These are phyloP conservation scores for Fusarium sp. DNA, from an alignment of 2,329 filamentous ascomycete genomes.

Conservation along the genomic window DNA sequence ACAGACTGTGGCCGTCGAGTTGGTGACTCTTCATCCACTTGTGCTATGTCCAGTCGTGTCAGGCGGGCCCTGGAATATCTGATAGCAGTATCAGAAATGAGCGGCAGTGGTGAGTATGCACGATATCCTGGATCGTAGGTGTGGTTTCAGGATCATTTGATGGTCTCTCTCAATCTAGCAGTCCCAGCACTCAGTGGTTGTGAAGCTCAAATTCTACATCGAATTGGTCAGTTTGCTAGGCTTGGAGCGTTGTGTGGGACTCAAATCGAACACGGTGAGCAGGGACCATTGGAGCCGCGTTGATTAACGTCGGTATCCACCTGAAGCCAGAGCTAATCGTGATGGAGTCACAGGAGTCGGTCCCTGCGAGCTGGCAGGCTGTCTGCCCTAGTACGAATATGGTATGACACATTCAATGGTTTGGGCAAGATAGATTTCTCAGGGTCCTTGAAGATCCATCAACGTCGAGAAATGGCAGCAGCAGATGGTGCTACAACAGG, in stretches of 20 bases:
- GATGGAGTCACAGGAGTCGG: slow-evolving; percentile 2
- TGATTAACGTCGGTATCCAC: slow-evolving; percentile 32
- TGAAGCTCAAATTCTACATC: neutral
- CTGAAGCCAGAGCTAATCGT: slow-evolving; percentile 30
- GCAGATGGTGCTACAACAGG: neutral
- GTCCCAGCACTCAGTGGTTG: neutral
- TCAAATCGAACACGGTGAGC: slow-evolving; percentile 12
- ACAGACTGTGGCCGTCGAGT: slow-evolving; percentile 21
- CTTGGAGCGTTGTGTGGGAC: slow-evolving; percentile 8
- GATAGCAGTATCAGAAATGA: neutral
- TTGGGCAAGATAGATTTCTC: slow-evolving; percentile 24
- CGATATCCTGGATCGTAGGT: neutral
- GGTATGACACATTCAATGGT: slow-evolving; percentile 19
- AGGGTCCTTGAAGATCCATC: slow-evolving; percentile 17
- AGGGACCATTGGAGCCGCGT: slow-evolving; percentile 31
- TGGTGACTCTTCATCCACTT: slow-evolving; percentile 27
- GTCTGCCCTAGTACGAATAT: slow-evolving; percentile 27
- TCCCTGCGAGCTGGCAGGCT: slow-evolving; percentile 14
- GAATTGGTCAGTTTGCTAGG: slow-evolving; percentile 2
- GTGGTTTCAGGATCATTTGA: neutral
- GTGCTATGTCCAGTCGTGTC: neutral
- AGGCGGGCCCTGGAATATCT: neutral
- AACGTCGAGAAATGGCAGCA: neutral
- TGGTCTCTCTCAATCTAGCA: neutral
- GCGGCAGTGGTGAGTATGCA: neutral